Evolutionary conservation across 164 flowering plant species (phyloP).

Genomic region (Magnolia sinica): DNA sequence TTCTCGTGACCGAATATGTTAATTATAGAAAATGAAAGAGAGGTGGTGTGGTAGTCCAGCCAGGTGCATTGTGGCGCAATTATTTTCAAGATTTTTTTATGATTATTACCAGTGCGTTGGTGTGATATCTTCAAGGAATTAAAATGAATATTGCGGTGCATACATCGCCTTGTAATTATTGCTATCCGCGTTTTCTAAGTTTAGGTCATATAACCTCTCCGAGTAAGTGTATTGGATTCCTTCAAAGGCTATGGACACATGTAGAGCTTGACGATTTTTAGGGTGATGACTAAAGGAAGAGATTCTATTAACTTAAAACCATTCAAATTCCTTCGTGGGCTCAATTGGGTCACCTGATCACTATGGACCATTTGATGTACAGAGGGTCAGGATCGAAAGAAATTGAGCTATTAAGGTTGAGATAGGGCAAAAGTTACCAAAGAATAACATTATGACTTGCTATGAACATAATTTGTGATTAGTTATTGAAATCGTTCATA

Average conservation of each 20-base stretch:
- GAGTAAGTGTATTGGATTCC: neutral
- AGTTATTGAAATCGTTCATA: no score
- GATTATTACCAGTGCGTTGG: neutral
- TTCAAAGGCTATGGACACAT: neutral
- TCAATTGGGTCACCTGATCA: no score
- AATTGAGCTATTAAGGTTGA: no score
- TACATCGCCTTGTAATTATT: neutral
- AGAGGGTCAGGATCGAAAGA: no score
- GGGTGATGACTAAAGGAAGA: neutral
- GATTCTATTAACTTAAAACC: no score
- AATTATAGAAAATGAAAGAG: neutral
- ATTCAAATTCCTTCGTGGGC: no score
- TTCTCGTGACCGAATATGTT: neutral
- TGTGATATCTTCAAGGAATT: neutral
- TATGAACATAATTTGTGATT: no score
- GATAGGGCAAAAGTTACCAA: no score
- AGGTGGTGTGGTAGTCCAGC: neutral
- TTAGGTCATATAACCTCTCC: neutral
- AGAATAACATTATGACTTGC: no score
- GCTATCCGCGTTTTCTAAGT: neutral
- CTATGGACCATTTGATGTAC: no score
- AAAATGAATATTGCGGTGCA: neutral
- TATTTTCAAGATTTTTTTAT: neutral
- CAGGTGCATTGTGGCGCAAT: neutral
- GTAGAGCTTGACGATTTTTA: neutral